Base-by-base conservation (phyloP, 1,284 basidiomycete species). In the Sparassis latifolia region DNA sequence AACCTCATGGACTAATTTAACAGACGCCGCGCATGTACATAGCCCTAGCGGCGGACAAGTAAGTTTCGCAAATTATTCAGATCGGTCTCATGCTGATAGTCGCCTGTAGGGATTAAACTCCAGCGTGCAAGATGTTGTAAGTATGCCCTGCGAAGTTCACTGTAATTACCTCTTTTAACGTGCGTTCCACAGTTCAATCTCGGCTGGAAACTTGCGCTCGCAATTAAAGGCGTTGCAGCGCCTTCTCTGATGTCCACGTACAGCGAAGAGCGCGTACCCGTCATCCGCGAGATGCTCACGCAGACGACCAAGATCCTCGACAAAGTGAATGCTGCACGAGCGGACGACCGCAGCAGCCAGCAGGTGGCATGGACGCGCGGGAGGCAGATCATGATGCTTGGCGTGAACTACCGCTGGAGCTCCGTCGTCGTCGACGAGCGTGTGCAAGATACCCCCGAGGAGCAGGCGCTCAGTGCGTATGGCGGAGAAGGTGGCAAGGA, bases 321-420 rank as follows among this genome's bases (percentile, higher is more conserved):
- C 33, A n/a, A 45, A 12, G 38, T 28, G 33, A 7, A 40, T 6
- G 30, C 9, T 38, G 35, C 35, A 2, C 40, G 27, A 10, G 27
- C n/a, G 20, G 41, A 45, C 32, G 42, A 30, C 28, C 10, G 9
- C 20, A 35, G 28, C 4, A 5, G 20, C 2, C 20, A 20, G 20
- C 20, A 20, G 20, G 29, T 45, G n/a, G 6, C 48, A 1, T 52
- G 44, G 47, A 5, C 28, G 12, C 48, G 56, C 6, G 45, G 47
- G 10, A 33, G 59, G 7, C 59, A 57, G 2, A 59, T 75, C 32
- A 57, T 64, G 31, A 69, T 72, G 56, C 64, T 76, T 35, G 74
- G 74, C 2, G 65, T 77, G 28, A 76, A 76, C 58, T 77, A 72
- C 52, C 66, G 74, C 7, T 70, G 70, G 66, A 76, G 74, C 53